These are phyloP conservation scores for Xerocomus brunneocitrinus DNA, from an alignment of 768 basidiomycete genomes.

Conservation along the genomic window DNA sequence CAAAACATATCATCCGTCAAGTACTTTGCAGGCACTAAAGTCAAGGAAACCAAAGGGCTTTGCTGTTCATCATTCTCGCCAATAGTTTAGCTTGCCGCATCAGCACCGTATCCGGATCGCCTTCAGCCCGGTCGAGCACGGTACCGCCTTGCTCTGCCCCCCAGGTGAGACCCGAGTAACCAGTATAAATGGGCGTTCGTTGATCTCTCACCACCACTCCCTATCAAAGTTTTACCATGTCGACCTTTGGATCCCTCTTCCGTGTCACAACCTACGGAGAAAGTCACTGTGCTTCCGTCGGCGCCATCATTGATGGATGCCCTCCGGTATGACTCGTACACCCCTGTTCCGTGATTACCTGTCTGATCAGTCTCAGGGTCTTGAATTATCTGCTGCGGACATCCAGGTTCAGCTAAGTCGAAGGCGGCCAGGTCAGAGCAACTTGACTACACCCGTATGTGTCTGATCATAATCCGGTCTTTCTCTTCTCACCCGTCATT, in stretches of 20 bases:
- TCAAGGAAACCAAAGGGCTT: background rate
- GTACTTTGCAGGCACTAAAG: no score
- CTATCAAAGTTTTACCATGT: slow-evolving; percentile 52
- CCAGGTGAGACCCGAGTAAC: background rate
- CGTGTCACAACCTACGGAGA: slow-evolving; percentile 98
- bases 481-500: slow-evolving; percentile 1
- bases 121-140: slow-evolving; percentile 14
- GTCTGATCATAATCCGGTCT: background rate
- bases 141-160: slow-evolving; percentile 20
- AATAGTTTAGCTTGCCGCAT: background rate
- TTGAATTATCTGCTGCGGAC: slow-evolving; percentile 73
- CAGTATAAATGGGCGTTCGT: slow-evolving; percentile 20
- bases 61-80: background rate
- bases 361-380: slow-evolving; percentile 52
- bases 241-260: slow-evolving; percentile 87
- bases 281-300: slow-evolving; percentile 95
- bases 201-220: slow-evolving; percentile 13
- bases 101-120: slow-evolving; percentile 6
- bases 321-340: slow-evolving; percentile 66
- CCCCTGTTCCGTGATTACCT: slow-evolving; percentile 6
- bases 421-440: slow-evolving; percentile 91
- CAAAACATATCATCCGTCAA: no score
- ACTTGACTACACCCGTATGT: slow-evolving; percentile 91
- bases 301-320: slow-evolving; percentile 95
- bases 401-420: slow-evolving; percentile 90